Evolutionary conservation across 179 eudicot genomes (phyloP).

Genomic region (Pouteria campechiana): DNA sequence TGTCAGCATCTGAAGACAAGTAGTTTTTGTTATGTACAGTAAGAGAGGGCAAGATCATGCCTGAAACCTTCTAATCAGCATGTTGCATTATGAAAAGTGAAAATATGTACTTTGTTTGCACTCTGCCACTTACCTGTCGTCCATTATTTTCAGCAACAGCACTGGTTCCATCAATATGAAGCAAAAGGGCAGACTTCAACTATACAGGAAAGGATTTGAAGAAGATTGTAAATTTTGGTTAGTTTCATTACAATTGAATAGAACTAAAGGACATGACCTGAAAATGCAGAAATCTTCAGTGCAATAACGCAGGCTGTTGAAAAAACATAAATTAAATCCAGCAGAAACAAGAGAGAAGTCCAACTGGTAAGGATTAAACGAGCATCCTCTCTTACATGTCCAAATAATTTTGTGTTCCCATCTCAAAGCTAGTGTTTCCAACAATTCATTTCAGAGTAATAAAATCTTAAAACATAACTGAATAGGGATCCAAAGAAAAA

Average conservation of each 20-base stretch:
- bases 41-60: background rate
- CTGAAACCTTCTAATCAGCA: background rate
- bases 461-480: too few relatives aligned
- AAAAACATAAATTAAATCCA: background rate
- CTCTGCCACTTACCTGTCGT: constrained; percentile 23
- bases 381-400: too few relatives aligned
- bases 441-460: too few relatives aligned
- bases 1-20: constrained; percentile 23
- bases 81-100: background rate
- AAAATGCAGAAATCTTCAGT: too few relatives aligned
- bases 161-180: constrained; percentile 40
- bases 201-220: too few relatives aligned
- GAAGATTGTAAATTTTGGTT: too few relatives aligned
- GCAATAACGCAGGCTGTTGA: background rate
- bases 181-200: constrained; percentile 35
- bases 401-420: too few relatives aligned
- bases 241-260: too few relatives aligned
- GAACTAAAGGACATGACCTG: too few relatives aligned
- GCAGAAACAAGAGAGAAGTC: background rate
- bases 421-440: too few relatives aligned
- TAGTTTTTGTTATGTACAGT: background rate
- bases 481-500: too few relatives aligned
- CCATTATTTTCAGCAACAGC: constrained; percentile 44
- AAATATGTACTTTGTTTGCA: background rate
- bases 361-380: too few relatives aligned